Conservation (phyloP, 2,329 filamentous ascomycete species). For the Colletotrichum liriopes region DNA sequence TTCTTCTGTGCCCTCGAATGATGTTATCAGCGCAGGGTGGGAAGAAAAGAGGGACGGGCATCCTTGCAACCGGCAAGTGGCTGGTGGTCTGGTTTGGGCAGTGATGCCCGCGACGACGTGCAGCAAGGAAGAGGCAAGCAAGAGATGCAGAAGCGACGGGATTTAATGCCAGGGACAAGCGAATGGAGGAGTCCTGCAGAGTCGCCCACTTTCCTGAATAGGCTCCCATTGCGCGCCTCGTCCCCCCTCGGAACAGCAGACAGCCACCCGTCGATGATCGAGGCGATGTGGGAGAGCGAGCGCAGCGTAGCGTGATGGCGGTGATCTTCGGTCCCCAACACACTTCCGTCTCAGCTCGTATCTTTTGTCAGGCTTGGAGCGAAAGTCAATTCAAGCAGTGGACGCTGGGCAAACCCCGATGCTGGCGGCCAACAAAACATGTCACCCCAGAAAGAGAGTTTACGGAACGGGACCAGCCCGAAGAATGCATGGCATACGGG, state of each 20-base stretch:
- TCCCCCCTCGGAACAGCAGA: background rate
- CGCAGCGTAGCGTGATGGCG: background rate
- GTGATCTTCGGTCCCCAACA: background rate
- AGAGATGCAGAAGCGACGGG: conserved; percentile 8
- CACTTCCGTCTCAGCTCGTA: background rate
- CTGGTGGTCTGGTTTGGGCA: background rate
- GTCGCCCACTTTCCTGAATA: conserved; percentile 3
- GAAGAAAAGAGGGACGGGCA: background rate
- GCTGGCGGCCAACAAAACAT: background rate
- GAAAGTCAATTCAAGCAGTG: background rate
- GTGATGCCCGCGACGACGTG: conserved; percentile 2
- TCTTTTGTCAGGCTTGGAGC: background rate
- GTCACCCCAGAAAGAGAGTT: background rate
- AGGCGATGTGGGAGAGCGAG: no score
- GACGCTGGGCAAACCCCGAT: background rate
- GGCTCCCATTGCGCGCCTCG: background rate
- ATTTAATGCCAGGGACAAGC: conserved; percentile 8
- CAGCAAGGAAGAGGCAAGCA: background rate
- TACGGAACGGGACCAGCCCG: background rate
- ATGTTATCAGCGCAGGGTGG: background rate
- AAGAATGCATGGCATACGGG: background rate
- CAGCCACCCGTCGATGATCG: no score
- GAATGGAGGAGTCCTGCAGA: background rate
- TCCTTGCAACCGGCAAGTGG: background rate
- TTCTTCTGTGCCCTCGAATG: background rate